Evolutionary conservation across 192 early-diverging fungal genomes (phyloP), one percentile per base, ranked within the genome.

Genomic region (Backusella luteola): DNA sequence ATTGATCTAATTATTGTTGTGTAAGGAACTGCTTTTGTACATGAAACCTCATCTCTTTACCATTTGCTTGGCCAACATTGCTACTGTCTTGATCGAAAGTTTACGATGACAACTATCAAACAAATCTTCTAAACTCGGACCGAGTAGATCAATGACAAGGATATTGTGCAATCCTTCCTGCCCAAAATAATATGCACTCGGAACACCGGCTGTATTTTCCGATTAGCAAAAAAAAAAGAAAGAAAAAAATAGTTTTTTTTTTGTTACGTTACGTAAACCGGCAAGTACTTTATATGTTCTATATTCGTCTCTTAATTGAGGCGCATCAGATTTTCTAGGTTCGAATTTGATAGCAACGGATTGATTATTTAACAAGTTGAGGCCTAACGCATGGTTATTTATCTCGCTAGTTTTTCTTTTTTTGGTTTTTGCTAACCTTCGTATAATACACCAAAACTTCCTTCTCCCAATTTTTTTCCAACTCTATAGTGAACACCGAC

Each of bases 401-500:
- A 23, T 59, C 29, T 71, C 26, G 12, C 9, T 35, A 9, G 1
- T 26, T 23, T 14, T 29, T 11, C 21, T 56, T 56, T 73, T 8
- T 73, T 35, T 32, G 8, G 3, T 7, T 6, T 70, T 4, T 52
- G 69, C 74, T 80, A 83, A 96, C 97, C 98, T 92, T 99, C 97
- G 81, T 98, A 99, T 76, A 99, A 96, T 81, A 97, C 92, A 74
- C 98, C 98, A 89, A 99, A 99, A 78, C 93, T 94, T 46, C 98
- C 98, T 83, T 98, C 97, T 32, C 97, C 98, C 81, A 99, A 91
- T 86, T 96, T 96, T 84, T 94, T 95, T 41, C 96, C 96, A 29
- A 99, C 96, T 80, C 91, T 93, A 84, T 95, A 99, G 78, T 98
- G 97, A 23, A 96, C 95, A 35, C 98, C 98, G 29, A 99, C 98